phyloP scores from a whole-genome alignment of 805 yeast genomes.

The Candida yuanshanica region DNA sequence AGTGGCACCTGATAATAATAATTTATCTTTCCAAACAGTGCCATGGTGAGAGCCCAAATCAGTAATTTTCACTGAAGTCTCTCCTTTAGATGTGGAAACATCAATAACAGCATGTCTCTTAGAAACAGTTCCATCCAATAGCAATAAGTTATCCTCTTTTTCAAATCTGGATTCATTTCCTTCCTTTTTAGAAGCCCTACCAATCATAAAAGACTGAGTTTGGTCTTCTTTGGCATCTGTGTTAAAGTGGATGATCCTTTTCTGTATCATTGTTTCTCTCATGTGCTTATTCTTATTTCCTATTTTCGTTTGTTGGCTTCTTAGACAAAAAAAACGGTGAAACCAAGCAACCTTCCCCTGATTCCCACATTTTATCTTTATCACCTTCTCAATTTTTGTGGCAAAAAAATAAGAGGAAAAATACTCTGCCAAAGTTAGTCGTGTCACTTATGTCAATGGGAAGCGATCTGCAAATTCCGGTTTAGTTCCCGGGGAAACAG shows the following conservation, averaged over 20 bases:
- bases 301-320: neutral
- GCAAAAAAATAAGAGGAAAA: neutral
- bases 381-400: neutral
- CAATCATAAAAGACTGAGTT: constrained; percentile 1
- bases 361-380: neutral
- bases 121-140: constrained; percentile 5
- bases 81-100: neutral
- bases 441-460: neutral
- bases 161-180: constrained; percentile 1
- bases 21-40: constrained; percentile 3
- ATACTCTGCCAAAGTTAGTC: neutral
- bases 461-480: too few relatives aligned
- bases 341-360: neutral
- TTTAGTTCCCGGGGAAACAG: too few relatives aligned
- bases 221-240: neutral
- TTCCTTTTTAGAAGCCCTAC: constrained; percentile 3
- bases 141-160: constrained; percentile 1
- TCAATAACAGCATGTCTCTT: constrained; percentile 5
- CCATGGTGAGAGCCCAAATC: constrained; percentile 9
- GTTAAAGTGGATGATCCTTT: neutral
- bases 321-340: neutral
- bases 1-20: neutral
- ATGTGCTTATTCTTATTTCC: neutral
- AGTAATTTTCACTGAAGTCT: neutral
- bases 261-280: neutral